phyloP scores from a whole-genome alignment of 768 basidiomycete genomes.

The Thelephora ganbajun region DNA sequence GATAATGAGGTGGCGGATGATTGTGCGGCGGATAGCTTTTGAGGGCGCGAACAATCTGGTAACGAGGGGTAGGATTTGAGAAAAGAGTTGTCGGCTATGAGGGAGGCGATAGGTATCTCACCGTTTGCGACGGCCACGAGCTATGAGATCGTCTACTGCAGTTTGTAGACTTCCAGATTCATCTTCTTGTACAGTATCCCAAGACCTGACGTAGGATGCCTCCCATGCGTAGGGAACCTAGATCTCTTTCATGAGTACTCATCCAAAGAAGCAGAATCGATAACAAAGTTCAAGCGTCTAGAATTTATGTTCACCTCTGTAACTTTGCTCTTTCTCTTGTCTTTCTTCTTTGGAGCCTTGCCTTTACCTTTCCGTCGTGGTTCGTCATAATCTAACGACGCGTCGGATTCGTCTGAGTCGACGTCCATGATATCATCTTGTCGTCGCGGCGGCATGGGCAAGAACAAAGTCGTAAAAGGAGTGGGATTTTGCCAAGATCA shows the following conservation, averaged over 20 bases:
- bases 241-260: background rate
- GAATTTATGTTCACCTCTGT: slow-evolving; percentile 32
- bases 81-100: too few relatives aligned
- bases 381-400: background rate
- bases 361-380: slow-evolving; percentile 28
- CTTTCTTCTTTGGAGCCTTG: slow-evolving; percentile 33
- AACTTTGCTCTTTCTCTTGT: slow-evolving; percentile 36
- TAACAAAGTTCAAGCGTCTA: slow-evolving; percentile 1
- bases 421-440: background rate
- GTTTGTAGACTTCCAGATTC: slow-evolving; percentile 83
- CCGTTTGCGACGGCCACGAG: slow-evolving; percentile 76
- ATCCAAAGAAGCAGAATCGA: slow-evolving; percentile 2
- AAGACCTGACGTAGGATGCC: slow-evolving; percentile 83
- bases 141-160: slow-evolving; percentile 82
- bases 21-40: slow-evolving; percentile 80
- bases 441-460: background rate
- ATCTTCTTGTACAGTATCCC: slow-evolving; percentile 97
- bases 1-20: slow-evolving; percentile 90
- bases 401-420: slow-evolving; percentile 10
- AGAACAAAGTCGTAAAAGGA: background rate
- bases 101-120: slow-evolving; percentile 18
- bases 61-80: background rate
- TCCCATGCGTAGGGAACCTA: slow-evolving; percentile 93
- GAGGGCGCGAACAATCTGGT: slow-evolving; percentile 66
- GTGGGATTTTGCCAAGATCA: too few relatives aligned